Conservation (phyloP, 352 stramenopile species). For the Phytophthora meadii region DNA sequence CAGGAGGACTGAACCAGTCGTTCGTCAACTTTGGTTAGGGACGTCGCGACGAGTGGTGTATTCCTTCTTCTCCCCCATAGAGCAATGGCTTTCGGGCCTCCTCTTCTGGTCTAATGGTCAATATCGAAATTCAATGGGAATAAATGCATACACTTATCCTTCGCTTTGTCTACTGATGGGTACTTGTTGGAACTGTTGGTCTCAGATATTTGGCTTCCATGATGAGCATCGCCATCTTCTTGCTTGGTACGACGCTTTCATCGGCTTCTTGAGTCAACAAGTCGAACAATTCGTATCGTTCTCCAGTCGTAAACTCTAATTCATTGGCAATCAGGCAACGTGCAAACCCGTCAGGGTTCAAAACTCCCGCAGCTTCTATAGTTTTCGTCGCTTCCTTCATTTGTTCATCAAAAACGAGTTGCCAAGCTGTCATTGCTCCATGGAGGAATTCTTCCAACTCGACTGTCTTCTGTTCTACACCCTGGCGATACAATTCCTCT, state of each 20-base stretch:
- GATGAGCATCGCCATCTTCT: slow-evolving; percentile 41
- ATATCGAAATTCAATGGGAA: slow-evolving; percentile 29
- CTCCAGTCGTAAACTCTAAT: slow-evolving; percentile 61
- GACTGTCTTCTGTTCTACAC: slow-evolving; percentile 48
- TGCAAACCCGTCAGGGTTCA: slow-evolving; percentile 55
- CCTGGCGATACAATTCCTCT: slow-evolving; percentile 48
- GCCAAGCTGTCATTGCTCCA: slow-evolving; percentile 51
- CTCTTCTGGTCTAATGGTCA: slow-evolving; percentile 13
- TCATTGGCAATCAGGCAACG: slow-evolving; percentile 37
- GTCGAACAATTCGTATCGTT: slow-evolving; percentile 68
- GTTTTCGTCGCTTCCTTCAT: slow-evolving; percentile 33
- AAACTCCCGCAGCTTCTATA: slow-evolving; percentile 21
- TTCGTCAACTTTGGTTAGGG: slow-evolving; percentile 76
- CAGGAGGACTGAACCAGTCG: slow-evolving; percentile 70
- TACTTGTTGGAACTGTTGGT: slow-evolving; percentile 1
- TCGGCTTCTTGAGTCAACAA: slow-evolving; percentile 49
- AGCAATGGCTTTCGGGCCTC: slow-evolving; percentile 21
- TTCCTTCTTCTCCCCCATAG: slow-evolving; percentile 31
- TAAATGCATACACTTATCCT: slow-evolving; percentile 33
- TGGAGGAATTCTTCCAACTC: slow-evolving; percentile 56
- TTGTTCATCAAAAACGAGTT: slow-evolving; percentile 44
- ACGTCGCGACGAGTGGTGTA: slow-evolving; percentile 42
- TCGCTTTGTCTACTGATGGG: not conserved
- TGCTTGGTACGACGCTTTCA: slow-evolving; percentile 34
- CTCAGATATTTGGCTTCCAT: slow-evolving; percentile 42